Evolutionary conservation across 768 basidiomycete genomes (phyloP).

Genomic region (Ephemerocybe angulata): DNA sequence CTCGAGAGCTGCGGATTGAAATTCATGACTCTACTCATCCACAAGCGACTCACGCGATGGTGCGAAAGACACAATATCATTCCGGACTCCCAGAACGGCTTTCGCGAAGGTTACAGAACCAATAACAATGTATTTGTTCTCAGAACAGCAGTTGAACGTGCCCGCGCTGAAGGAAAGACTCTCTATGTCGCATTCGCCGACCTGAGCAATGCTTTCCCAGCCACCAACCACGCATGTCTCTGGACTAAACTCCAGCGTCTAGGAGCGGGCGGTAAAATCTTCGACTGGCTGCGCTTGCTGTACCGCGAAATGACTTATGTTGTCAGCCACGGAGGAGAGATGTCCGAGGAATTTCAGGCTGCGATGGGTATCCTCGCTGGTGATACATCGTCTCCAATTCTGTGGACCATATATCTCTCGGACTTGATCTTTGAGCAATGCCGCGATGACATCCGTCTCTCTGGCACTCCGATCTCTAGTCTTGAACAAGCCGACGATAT

Average conservation of each 20-base stretch:
- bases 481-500: slow-evolving; percentile 27
- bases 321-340: background rate
- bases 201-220: slow-evolving; percentile 14
- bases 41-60: slow-evolving; percentile 9
- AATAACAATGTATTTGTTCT: slow-evolving; percentile 13
- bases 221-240: slow-evolving; percentile 14
- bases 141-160: slow-evolving; percentile 1
- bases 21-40: slow-evolving; percentile 22
- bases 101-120: slow-evolving; percentile 13
- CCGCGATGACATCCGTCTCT: slow-evolving; percentile 14
- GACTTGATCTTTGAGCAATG: slow-evolving; percentile 15
- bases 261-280: slow-evolving; percentile 6
- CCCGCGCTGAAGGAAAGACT: background rate
- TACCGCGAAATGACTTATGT: slow-evolving; percentile 10
- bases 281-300: slow-evolving; percentile 13
- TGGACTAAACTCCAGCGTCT: slow-evolving; percentile 10
- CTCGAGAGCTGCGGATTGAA: slow-evolving; percentile 29
- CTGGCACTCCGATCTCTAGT: slow-evolving; percentile 11
- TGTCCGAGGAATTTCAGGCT: background rate
- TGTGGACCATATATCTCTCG: slow-evolving; percentile 21
- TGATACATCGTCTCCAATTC: slow-evolving; percentile 19
- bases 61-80: background rate
- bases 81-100: slow-evolving; percentile 18
- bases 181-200: slow-evolving; percentile 7
- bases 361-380: slow-evolving; percentile 19